A percentile compares a stretch with the other conserved stretches of the same genome.
Conservation (phyloP, 441 rosid species). For the Breynia disticha region DNA sequence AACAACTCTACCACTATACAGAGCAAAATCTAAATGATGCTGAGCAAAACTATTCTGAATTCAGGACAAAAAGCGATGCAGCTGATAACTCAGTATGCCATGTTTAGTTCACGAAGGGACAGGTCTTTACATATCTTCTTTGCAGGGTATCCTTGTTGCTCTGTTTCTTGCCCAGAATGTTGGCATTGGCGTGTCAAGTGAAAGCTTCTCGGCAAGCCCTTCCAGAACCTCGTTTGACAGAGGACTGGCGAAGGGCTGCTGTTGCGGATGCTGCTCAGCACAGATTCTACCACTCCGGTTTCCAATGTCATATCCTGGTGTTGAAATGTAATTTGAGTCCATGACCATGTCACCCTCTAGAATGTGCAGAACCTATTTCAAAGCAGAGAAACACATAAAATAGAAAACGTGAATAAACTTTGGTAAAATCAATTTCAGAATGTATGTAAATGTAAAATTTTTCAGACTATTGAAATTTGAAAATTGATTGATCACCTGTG, state of each 20-base stretch:
- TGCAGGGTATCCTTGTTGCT: constrained; percentile 30
- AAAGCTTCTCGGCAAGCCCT: constrained; percentile 52
- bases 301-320: constrained; percentile 71
- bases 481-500: constrained; percentile 53
- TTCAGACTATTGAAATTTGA: not conserved
- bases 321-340: constrained; percentile 52
- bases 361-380: constrained; percentile 67
- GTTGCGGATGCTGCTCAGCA: constrained; percentile 36
- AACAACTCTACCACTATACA: constrained; percentile 27
- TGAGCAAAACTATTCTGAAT: constrained; percentile 10
- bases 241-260: constrained; percentile 37
- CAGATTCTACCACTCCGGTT: constrained; percentile 69
- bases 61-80: constrained; percentile 7
- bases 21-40: constrained; percentile 24
- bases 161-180: constrained; percentile 34
- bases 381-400: constrained; percentile 5
- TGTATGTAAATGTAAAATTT: not conserved
- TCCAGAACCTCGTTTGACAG: constrained; percentile 37
- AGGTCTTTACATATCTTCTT: constrained; percentile 22
- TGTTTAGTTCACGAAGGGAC: not conserved
- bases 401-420: not conserved
- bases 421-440: not conserved
- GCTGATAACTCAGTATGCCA: constrained; percentile 3
- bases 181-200: constrained; percentile 32
- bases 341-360: constrained; percentile 83